A percentile compares a stretch with the other conserved stretches of the same genome.
Conservation (phyloP, 805 yeast species). For the Cyberlindnera americana region DNA sequence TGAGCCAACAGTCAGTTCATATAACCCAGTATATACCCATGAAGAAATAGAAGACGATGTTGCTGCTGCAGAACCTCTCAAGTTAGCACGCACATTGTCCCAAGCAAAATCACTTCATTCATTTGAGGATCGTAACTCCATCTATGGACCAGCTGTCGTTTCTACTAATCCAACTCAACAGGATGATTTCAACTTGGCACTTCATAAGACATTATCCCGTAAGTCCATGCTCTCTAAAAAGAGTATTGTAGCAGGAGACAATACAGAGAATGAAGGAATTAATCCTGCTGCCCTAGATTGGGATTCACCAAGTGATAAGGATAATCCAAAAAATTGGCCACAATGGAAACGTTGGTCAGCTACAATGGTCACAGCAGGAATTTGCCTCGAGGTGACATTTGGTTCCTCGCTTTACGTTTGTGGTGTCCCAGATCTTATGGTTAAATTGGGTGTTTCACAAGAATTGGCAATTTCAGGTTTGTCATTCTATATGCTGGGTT, state of each 20-base stretch:
- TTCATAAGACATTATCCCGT: slow-evolving; percentile 26
- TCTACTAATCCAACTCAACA: slow-evolving; percentile 12
- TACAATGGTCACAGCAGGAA: slow-evolving; percentile 60
- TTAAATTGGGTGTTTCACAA: slow-evolving; percentile 49
- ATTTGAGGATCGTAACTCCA: slow-evolving; percentile 13
- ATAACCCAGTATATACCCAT: neutral
- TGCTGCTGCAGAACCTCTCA: neutral
- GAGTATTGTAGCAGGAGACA: slow-evolving; percentile 9
- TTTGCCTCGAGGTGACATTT: slow-evolving; percentile 67
- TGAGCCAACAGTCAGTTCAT: neutral
- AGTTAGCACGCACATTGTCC: slow-evolving; percentile 9
- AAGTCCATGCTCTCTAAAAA: slow-evolving; percentile 15
- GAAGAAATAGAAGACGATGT: neutral
- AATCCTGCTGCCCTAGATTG: slow-evolving; percentile 46
- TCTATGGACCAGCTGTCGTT: slow-evolving; percentile 22
- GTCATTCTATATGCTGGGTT: slow-evolving; percentile 66
- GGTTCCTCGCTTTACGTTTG: slow-evolving; percentile 72
- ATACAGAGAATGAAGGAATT: slow-evolving; percentile 28
- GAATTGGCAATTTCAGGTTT: slow-evolving; percentile 65
- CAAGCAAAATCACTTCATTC: slow-evolving; percentile 17
- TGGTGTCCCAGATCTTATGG: slow-evolving; percentile 54
- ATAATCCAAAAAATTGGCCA: slow-evolving; percentile 70
- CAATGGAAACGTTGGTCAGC: slow-evolving; percentile 56
- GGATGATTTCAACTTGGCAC: slow-evolving; percentile 23
- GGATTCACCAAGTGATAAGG: slow-evolving; percentile 62